Conservation (phyloP, 1,139 yeast genomes). For the Suhomyces coccinellae region DNA sequence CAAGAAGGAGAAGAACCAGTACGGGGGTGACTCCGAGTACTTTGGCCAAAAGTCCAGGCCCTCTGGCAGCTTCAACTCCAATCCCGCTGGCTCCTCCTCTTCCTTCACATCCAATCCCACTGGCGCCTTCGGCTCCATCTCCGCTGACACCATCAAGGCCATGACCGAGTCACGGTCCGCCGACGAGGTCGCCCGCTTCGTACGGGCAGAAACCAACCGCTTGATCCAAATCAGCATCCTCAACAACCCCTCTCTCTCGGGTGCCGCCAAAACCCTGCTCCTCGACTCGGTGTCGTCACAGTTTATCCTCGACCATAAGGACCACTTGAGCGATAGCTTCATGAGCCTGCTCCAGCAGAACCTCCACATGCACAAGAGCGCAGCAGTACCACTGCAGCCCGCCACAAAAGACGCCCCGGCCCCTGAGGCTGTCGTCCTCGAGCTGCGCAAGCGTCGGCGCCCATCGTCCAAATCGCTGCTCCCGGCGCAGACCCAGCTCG, state of each 20-base stretch:
- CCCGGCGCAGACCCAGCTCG: constrained; percentile 1
- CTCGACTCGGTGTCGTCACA: constrained; percentile 28
- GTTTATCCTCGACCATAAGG: constrained; percentile 26
- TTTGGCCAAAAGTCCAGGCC: background rate
- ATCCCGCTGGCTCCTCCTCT: no score
- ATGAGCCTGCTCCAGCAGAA: constrained; percentile 14
- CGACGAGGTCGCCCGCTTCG: constrained; percentile 15
- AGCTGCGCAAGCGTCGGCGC: background rate
- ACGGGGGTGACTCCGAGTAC: background rate
- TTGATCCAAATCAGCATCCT: constrained; percentile 20
- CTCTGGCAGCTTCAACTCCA: no score
- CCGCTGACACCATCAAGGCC: background rate
- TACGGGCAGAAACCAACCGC: constrained; percentile 22
- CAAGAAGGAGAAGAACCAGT: constrained; percentile 1
- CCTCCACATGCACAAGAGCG: background rate
- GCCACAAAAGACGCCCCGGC: background rate
- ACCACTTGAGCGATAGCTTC: constrained; percentile 15
- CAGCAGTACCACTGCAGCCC: background rate
- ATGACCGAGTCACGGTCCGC: constrained; percentile 4
- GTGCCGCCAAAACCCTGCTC: constrained; percentile 22
- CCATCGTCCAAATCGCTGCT: background rate
- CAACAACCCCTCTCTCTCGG: constrained; percentile 18
- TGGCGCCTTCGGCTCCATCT: no score
- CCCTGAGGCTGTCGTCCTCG: background rate
- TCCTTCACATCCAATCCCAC: no score